Conservation (phyloP, 2,329 filamentous ascomycete species). For the Stachybotrys chartarum region DNA sequence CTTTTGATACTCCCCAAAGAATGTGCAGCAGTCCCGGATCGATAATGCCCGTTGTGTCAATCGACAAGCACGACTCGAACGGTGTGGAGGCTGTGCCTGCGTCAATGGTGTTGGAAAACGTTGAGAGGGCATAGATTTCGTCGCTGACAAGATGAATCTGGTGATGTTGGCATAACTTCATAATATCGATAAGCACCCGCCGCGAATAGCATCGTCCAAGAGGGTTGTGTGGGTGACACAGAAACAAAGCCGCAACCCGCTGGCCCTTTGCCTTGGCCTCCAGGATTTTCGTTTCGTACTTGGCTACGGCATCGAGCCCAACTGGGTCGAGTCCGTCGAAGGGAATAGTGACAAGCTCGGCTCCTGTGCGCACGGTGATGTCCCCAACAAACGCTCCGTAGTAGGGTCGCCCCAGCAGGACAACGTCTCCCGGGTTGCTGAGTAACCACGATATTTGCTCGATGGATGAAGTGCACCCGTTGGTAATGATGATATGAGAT, state of each 20-base stretch:
- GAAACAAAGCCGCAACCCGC: slow-evolving; percentile 38
- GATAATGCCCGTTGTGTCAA: neutral
- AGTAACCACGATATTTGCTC: slow-evolving; percentile 32
- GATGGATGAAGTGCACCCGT: slow-evolving; percentile 33
- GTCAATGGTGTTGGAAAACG: slow-evolving; percentile 34
- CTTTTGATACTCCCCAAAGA: neutral
- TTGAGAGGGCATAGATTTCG: slow-evolving; percentile 44
- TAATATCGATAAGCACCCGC: slow-evolving; percentile 28
- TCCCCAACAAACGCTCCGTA: slow-evolving; percentile 43
- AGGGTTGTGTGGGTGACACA: slow-evolving; percentile 43
- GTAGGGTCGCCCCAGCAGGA: slow-evolving; percentile 34
- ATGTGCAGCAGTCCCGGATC: neutral
- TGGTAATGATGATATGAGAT: slow-evolving; percentile 22
- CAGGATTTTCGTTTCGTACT: slow-evolving; percentile 37
- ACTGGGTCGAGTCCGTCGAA: slow-evolving; percentile 38
- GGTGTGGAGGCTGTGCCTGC: slow-evolving; percentile 13
- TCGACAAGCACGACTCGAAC: slow-evolving; percentile 23
- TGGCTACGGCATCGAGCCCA: slow-evolving; percentile 26
- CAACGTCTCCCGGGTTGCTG: slow-evolving; percentile 29
- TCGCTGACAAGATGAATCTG: slow-evolving; percentile 45
- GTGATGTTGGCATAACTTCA: slow-evolving; percentile 40
- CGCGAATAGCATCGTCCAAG: slow-evolving; percentile 40
- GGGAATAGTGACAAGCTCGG: slow-evolving; percentile 32
- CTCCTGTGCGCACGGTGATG: slow-evolving; percentile 31
- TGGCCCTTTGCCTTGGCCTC: slow-evolving; percentile 28